phyloP scores from a whole-genome alignment of 768 basidiomycete genomes.

The Phlebiopsis flavidoalba region DNA sequence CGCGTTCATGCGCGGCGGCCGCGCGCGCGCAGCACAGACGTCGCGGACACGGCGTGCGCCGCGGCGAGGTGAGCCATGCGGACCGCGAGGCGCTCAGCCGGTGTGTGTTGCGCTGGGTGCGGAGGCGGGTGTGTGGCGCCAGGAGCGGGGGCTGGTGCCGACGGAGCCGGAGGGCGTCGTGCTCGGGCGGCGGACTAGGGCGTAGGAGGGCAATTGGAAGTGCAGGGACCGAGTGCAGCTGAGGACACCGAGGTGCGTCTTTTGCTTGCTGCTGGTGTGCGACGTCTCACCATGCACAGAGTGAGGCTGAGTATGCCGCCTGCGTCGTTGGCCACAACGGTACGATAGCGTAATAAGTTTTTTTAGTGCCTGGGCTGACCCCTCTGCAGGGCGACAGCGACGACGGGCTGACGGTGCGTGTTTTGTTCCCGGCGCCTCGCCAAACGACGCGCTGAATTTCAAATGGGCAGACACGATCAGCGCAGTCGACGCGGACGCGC shows the following conservation, averaged over 20 bases:
- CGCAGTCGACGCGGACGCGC: not conserved
- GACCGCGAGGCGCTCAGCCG: conserved; percentile 35
- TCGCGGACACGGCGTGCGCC: conserved; percentile 30
- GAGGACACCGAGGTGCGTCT: conserved; percentile 13
- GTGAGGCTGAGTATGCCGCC: conserved; percentile 18
- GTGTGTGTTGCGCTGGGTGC: conserved; percentile 26
- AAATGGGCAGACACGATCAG: not conserved
- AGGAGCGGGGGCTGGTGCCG: conserved; percentile 14
- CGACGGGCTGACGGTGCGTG: not conserved
- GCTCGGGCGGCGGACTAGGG: not conserved
- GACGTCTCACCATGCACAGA: conserved; percentile 3
- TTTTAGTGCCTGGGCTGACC: not conserved
- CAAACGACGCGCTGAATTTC: not conserved
- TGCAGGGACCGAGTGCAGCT: not conserved
- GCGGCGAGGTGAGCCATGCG: conserved; percentile 32
- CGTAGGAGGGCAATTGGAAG: not conserved
- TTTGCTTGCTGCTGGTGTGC: not conserved
- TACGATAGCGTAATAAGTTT: too few species aligned
- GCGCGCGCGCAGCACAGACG: conserved; percentile 34
- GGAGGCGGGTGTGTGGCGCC: conserved; percentile 17
- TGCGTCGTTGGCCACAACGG: conserved; percentile 15
- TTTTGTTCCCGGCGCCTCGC: not conserved
- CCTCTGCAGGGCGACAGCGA: not conserved
- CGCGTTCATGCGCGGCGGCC: conserved; percentile 55
- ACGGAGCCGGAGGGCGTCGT: not conserved